Conservation (phyloP, 2,329 filamentous ascomycete genomes). For the Alternaria sp. region DNA sequence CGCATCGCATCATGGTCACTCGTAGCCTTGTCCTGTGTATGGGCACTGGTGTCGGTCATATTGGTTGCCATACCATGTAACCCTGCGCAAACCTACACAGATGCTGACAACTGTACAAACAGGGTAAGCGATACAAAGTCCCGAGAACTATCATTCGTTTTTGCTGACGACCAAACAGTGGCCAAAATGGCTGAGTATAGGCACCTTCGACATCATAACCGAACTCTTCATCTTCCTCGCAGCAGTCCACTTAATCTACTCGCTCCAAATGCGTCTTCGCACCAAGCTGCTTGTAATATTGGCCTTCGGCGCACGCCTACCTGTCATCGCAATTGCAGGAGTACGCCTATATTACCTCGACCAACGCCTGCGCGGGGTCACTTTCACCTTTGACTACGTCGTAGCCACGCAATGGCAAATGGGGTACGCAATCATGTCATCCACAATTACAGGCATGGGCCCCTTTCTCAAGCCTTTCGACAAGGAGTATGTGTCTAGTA, state of each 20-base stretch:
- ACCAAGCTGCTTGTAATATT: constrained; percentile 39
- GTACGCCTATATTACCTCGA: constrained; percentile 39
- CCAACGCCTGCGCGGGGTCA: constrained; percentile 21
- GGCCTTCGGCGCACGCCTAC: constrained; percentile 42
- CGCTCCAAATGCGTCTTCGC: constrained; percentile 38
- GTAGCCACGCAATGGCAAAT: constrained; percentile 48
- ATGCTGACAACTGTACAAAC: constrained; percentile 25
- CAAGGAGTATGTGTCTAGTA: constrained; percentile 30
- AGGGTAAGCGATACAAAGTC: constrained; percentile 26
- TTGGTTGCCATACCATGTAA: constrained; percentile 41
- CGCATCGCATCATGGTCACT: constrained; percentile 29
- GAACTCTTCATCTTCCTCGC: constrained; percentile 40
- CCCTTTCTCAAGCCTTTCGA: constrained; percentile 47
- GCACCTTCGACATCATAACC: constrained; percentile 37
- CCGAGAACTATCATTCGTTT: background rate
- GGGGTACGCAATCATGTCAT: constrained; percentile 46
- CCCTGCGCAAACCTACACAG: constrained; percentile 26
- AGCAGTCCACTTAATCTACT: constrained; percentile 36
- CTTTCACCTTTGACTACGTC: constrained; percentile 36
- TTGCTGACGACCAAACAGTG: constrained; percentile 25
- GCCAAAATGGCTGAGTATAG: constrained; percentile 42
- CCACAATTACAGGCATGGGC: constrained; percentile 42
- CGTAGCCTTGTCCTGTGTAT: constrained; percentile 29
- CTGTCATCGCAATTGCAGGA: constrained; percentile 36
- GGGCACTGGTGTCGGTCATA: constrained; percentile 34